Conservation (phyloP, 305 asterid species). For the Ajuga reptans region DNA sequence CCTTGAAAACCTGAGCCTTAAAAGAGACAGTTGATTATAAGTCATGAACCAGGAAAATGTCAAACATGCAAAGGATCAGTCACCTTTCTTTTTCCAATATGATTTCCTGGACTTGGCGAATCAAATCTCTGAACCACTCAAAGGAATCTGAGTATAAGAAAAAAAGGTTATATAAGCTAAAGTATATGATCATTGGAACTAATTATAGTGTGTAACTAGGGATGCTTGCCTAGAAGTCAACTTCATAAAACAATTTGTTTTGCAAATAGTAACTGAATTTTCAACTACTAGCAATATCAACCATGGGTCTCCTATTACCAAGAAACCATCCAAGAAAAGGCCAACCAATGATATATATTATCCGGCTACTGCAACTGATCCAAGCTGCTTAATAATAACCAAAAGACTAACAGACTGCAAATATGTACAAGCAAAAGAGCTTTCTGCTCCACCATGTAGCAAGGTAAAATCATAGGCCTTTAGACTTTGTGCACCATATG, state of each 20-base stretch:
- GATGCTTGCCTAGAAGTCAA: background rate
- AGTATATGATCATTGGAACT: conserved; percentile 4
- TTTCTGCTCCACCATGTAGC: background rate
- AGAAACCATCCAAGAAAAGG: background rate
- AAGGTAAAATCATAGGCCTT: background rate
- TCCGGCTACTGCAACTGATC: background rate
- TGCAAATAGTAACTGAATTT: conserved; percentile 1
- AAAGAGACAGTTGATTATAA: too few species aligned
- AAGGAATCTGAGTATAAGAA: background rate
- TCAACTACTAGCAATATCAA: background rate
- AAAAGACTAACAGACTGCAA: background rate
- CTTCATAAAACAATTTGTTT: background rate
- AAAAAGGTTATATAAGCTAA: background rate
- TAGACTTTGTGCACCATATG: background rate
- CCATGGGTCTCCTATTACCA: background rate
- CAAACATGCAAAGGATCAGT: background rate
- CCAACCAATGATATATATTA: background rate
- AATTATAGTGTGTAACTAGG: background rate
- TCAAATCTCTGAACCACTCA: background rate
- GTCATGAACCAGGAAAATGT: too few species aligned
- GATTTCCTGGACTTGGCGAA: background rate
- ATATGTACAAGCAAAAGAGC: background rate
- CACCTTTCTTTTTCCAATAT: background rate
- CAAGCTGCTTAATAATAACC: background rate
- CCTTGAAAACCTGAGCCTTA: too few species aligned